Percentiles rank a stretch among this genome's conserved stretches.
Conservation (phyloP, 2,329 filamentous ascomycete species). For the Herpotrichia juniperi region DNA sequence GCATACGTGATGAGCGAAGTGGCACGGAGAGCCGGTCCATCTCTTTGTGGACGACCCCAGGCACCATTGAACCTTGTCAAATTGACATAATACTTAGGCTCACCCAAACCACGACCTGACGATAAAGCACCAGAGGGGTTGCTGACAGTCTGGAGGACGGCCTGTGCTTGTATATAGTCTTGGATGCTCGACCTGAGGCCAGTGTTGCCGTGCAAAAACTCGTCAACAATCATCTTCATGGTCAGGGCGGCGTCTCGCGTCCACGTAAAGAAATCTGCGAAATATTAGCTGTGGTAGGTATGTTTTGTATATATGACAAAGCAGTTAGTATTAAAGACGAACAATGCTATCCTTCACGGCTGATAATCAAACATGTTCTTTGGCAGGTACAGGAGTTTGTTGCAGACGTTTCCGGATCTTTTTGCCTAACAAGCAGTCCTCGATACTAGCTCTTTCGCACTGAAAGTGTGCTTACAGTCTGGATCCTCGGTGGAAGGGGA, state of each 20-base stretch:
- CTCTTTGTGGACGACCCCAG: constrained; percentile 80
- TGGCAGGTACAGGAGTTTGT: too few relatives aligned
- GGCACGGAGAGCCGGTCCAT: constrained; percentile 77
- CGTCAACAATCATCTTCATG: constrained; percentile 71
- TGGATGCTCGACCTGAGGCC: constrained; percentile 66
- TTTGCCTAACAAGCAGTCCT: too few relatives aligned
- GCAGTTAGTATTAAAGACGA: neutral
- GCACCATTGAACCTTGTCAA: constrained; percentile 65
- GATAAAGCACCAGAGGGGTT: constrained; percentile 70
- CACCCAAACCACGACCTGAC: constrained; percentile 62
- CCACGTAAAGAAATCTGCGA: constrained; percentile 76
- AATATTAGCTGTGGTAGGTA: constrained; percentile 6
- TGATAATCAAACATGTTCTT: too few relatives aligned
- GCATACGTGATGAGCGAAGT: constrained; percentile 74
- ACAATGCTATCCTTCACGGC: too few relatives aligned
- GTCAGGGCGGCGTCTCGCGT: constrained; percentile 75
- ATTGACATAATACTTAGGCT: constrained; percentile 75
- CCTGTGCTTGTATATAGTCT: constrained; percentile 70
- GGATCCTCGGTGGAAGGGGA: constrained; percentile 60
- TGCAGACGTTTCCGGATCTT: too few relatives aligned
- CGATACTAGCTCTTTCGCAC: too few relatives aligned
- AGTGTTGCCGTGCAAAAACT: constrained; percentile 63
- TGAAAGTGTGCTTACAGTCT: constrained; percentile 52
- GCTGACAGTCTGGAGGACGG: constrained; percentile 66
- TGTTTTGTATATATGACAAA: too few relatives aligned